phyloP scores from a whole-genome alignment of 2,329 filamentous ascomycete species.

The Neopestalotiopsis clavispora region DNA sequence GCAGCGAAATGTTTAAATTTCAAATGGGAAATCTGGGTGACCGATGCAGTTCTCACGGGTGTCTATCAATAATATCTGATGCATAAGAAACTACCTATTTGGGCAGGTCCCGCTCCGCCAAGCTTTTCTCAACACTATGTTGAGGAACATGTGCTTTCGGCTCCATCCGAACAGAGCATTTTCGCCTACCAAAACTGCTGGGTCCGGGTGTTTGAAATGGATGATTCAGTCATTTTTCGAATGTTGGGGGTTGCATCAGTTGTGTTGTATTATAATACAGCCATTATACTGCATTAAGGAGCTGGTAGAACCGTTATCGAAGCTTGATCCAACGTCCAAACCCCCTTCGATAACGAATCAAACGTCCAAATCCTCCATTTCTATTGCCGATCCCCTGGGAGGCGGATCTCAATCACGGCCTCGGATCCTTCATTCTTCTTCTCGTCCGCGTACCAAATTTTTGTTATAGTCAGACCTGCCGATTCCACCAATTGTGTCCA shows the following conservation, averaged over 20 bases:
- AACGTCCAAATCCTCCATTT: no score
- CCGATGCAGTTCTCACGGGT: not conserved
- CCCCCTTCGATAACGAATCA: not conserved
- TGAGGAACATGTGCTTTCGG: not conserved
- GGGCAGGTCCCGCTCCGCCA: not conserved
- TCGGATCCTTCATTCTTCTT: constrained; percentile 9
- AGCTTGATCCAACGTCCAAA: not conserved
- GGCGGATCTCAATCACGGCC: constrained; percentile 9
- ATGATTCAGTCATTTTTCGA: no score
- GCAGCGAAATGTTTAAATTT: no score
- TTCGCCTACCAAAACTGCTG: not conserved
- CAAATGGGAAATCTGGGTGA: not conserved
- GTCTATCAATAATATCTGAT: not conserved
- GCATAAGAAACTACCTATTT: not conserved
- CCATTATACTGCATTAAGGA: no score
- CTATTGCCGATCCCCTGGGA: not conserved
- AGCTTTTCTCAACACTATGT: not conserved
- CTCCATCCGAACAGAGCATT: not conserved
- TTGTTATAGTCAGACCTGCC: not conserved
- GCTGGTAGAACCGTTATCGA: not conserved
- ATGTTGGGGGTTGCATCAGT: no score
- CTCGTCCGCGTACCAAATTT: constrained; percentile 12
- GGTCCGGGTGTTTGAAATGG: no score
- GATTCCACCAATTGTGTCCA: not conserved
- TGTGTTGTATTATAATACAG: no score